Evolutionary conservation across 192 early-diverging fungal species (phyloP), one percentile per base, ranked within the genome.

Genomic region (Rhizoclosmatium globosum): DNA sequence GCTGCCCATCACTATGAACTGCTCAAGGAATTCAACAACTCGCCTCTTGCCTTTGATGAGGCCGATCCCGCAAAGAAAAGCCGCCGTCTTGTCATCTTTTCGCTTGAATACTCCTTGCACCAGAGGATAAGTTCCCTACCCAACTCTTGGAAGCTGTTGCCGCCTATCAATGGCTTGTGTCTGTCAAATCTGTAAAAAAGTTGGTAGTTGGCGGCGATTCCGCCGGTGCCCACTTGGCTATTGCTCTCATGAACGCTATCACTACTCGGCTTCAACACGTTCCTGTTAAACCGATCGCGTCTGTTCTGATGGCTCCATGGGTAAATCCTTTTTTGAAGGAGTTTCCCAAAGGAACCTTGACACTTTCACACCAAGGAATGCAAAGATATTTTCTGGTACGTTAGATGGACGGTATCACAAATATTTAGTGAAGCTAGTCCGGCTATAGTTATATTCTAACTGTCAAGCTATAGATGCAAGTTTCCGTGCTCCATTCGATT

Each of bases 161-260:
- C 57, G 77, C 81, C 57, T 78, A 78, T 44, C 13, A 45, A 15
- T 82, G 81, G 81, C 60, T 82, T 31, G 78, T 79, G 17, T 38
- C 68, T 6, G 58, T 79, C 39, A 70, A 74, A 17, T 69, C 59
- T 39, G 53, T 41, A 17, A 58, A 61, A 67, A 69, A 82, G 42
- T 64, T 82, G 64, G 56, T 79, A 13, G 41, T 82, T 45, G 81
- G 81, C 21, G 83, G 83, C 47, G 83, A 84, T 61, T 74, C 68
- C 47, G 83, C 83, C 41, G 83, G 83, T 42, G 83, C 41, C 4
- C 72, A 83, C 47, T 47, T 81, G 21, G 39, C 60, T 21, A 78
- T 84, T 17, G 71, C 66, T 3, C 81, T 83, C 46, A 64, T 78
- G 47, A 57, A 68, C 13, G 45, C 61, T 31, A 38, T 45, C 6